These are phyloP conservation scores for Camellia granthamiana DNA, from an alignment of 148 eudicot species.

Conservation along the genomic window DNA sequence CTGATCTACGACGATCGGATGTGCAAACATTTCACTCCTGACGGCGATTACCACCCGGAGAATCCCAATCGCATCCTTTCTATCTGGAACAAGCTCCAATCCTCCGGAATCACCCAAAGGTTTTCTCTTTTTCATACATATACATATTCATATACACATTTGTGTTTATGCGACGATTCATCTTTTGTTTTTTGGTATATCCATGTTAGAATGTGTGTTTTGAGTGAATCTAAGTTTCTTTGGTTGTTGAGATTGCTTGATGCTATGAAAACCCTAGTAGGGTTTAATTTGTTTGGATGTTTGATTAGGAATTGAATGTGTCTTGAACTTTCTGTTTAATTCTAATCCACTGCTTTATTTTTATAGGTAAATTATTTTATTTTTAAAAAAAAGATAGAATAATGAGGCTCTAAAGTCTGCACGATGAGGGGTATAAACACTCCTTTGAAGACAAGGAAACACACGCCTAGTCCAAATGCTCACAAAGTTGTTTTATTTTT, in stretches of 20 bases:
- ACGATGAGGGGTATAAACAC: too few species aligned
- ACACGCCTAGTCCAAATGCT: too few species aligned
- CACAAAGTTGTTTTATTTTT: too few species aligned
- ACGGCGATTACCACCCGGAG: constrained; percentile 71
- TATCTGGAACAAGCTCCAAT: constrained; percentile 64
- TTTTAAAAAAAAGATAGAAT: background rate
- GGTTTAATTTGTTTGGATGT: background rate
- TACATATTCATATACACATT: background rate
- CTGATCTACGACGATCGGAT: constrained; percentile 75
- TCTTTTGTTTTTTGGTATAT: background rate
- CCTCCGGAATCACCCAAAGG: constrained; percentile 60
- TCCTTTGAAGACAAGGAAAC: too few species aligned
- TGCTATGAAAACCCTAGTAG: background rate
- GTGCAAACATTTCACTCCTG: constrained; percentile 64
- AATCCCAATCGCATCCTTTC: constrained; percentile 76
- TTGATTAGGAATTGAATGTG: background rate
- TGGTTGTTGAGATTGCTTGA: background rate
- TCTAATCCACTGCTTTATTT: background rate
- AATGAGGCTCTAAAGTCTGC: background rate
- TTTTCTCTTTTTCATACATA: constrained; percentile 9
- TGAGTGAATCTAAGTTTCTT: background rate
- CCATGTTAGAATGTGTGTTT: background rate
- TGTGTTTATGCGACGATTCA: background rate
- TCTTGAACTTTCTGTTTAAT: background rate
- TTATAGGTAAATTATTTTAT: background rate